Evolutionary conservation across 805 yeast species (phyloP).

Genomic region (Tetrapisispora fleetii): DNA sequence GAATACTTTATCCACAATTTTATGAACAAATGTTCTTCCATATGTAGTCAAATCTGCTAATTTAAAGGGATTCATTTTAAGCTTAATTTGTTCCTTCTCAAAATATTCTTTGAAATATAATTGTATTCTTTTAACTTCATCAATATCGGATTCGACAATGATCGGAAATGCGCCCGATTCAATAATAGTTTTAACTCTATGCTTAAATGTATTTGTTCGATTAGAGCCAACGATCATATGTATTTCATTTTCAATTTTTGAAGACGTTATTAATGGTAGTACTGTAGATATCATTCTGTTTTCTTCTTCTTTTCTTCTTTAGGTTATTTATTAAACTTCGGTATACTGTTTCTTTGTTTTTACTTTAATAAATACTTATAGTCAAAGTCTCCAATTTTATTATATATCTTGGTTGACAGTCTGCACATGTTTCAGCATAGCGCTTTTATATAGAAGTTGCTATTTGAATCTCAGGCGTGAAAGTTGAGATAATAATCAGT

Average conservation of each 20-base stretch:
- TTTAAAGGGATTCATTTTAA: conserved; percentile 31
- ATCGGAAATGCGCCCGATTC: conserved; percentile 50
- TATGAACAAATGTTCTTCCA: conserved; percentile 56
- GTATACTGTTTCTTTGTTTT: too few species aligned
- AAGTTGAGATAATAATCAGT: too few species aligned
- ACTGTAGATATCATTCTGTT: background rate
- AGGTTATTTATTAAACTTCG: too few species aligned
- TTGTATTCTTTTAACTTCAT: conserved; percentile 6
- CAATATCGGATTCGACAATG: conserved; percentile 29
- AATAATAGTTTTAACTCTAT: conserved; percentile 40
- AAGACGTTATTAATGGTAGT: conserved; percentile 34
- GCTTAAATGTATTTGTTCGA: conserved; percentile 23
- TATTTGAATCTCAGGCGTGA: too few species aligned
- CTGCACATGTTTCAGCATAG: too few species aligned
- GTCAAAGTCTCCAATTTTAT: too few species aligned
- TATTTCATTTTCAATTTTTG: conserved; percentile 39
- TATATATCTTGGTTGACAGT: too few species aligned
- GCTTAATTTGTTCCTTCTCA: conserved; percentile 22
- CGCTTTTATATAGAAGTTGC: too few species aligned
- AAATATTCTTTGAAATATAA: conserved; percentile 16
- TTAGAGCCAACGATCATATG: conserved; percentile 33
- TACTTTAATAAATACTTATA: too few species aligned
- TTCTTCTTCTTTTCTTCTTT: background rate
- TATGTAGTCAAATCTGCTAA: conserved; percentile 38
- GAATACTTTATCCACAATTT: conserved; percentile 68